phyloP scores from a whole-genome alignment of 768 basidiomycete species.

The Clathrus columnatus region DNA sequence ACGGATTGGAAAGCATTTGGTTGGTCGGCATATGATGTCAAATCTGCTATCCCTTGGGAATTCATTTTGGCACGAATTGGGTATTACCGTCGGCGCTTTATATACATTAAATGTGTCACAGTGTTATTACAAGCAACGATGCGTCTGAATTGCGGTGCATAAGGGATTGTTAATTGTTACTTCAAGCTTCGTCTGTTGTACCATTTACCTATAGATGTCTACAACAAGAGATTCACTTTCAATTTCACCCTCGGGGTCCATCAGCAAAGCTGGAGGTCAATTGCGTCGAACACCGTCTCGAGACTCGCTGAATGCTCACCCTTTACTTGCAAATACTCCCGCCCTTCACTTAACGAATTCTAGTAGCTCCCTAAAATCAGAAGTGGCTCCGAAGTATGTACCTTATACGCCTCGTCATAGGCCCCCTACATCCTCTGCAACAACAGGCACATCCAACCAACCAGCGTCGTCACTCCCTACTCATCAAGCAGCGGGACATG shows the following conservation, averaged over 20 bases:
- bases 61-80: too few species aligned
- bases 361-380: constrained; percentile 11
- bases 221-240: constrained; percentile 23
- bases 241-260: constrained; percentile 44
- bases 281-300: constrained; percentile 37
- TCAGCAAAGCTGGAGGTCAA: constrained; percentile 34
- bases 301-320: constrained; percentile 55
- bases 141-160: background rate
- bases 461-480: constrained; percentile 27
- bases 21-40: too few species aligned
- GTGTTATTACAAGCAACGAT: background rate
- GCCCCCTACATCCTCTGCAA: constrained; percentile 34
- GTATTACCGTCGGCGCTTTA: too few species aligned
- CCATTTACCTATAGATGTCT: constrained; percentile 22
- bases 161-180: background rate
- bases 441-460: constrained; percentile 38
- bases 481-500: constrained; percentile 39
- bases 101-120: background rate
- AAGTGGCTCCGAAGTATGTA: constrained; percentile 45
- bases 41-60: too few species aligned
- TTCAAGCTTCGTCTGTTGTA: background rate
- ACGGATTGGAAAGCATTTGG: too few species aligned
- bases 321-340: constrained; percentile 39
- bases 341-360: constrained; percentile 11
- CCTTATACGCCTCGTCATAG: constrained; percentile 74